A percentile compares a stretch with the other conserved stretches of the same genome.
Evolutionary conservation across 2,329 filamentous ascomycete genomes (phyloP).

Genomic region (Colletotrichum spaethianum): DNA sequence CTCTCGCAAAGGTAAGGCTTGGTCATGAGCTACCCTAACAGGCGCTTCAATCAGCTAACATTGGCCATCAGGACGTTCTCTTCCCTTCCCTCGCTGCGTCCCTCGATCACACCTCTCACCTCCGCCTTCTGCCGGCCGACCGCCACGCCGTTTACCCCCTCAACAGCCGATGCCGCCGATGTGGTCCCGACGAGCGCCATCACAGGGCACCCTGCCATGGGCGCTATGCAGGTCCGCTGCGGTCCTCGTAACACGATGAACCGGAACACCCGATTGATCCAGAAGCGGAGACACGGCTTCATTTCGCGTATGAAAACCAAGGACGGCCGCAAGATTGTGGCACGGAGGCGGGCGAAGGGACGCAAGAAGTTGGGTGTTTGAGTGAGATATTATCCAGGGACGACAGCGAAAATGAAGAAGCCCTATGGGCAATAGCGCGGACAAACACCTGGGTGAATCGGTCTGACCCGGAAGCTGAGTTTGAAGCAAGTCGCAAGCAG

Average conservation of each 20-base stretch:
- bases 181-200: conserved; percentile 62
- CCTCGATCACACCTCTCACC: conserved; percentile 55
- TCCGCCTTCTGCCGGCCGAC: conserved; percentile 50
- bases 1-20: conserved; percentile 23
- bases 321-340: conserved; percentile 67
- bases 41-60: conserved; percentile 5
- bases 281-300: conserved; percentile 73
- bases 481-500: not conserved
- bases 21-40: not conserved
- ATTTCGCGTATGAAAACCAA: conserved; percentile 64
- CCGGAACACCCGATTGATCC: conserved; percentile 66
- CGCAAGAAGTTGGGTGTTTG: conserved; percentile 56
- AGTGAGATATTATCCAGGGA: not conserved
- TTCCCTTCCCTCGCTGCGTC: conserved; percentile 66
- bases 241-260: conserved; percentile 73
- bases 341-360: conserved; percentile 67
- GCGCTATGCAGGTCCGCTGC: conserved; percentile 67
- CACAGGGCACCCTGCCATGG: conserved; percentile 68
- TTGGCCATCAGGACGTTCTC: conserved; percentile 58
- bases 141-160: conserved; percentile 51
- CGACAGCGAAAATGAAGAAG: not conserved
- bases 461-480: not conserved
- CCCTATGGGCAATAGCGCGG: too few species aligned
- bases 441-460: too few species aligned
- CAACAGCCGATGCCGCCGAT: conserved; percentile 53